Evolutionary conservation across 768 basidiomycete genomes (phyloP).

Genomic region (Scleroderma citrinum): DNA sequence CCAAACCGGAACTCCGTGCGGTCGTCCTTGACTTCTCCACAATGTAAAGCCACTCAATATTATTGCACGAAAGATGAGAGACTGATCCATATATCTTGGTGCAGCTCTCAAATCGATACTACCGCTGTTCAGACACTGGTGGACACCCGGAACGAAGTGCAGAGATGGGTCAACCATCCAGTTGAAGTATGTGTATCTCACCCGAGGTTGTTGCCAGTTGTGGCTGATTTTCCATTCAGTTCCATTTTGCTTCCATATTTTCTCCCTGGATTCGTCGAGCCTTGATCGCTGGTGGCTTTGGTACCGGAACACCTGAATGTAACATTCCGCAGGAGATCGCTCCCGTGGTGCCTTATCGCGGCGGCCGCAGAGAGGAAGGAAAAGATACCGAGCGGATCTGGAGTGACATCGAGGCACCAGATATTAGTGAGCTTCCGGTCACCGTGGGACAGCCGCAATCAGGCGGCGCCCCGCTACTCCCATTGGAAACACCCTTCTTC

Average conservation of each 20-base stretch:
- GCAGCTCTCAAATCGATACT: slow-evolving; percentile 82
- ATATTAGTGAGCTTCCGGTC: slow-evolving; percentile 12
- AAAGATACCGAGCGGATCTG: neutral
- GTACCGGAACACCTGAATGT: slow-evolving; percentile 48
- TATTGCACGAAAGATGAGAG: neutral
- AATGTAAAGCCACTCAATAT: slow-evolving; percentile 45
- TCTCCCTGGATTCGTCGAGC: slow-evolving; percentile 94
- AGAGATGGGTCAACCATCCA: slow-evolving; percentile 74
- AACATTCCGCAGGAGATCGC: slow-evolving; percentile 59
- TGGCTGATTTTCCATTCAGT: slow-evolving; percentile 40
- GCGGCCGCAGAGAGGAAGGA: slow-evolving; percentile 33
- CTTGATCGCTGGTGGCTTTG: slow-evolving; percentile 86
- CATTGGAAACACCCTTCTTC: slow-evolving; percentile 74
- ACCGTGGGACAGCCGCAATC: neutral
- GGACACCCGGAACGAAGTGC: slow-evolving; percentile 83
- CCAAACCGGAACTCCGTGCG: slow-evolving; percentile 68
- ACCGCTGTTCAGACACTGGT: slow-evolving; percentile 89
- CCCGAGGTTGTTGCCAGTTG: neutral
- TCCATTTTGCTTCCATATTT: slow-evolving; percentile 90
- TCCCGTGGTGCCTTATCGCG: slow-evolving; percentile 61
- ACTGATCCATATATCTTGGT: neutral
- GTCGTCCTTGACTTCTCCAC: slow-evolving; percentile 88
- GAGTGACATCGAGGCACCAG: slow-evolving; percentile 30
- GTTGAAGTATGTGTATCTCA: slow-evolving; percentile 49
- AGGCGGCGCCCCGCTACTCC: slow-evolving; percentile 33